Conservation (phyloP, 306 rosid genomes). For the Canavalia gladiata region DNA sequence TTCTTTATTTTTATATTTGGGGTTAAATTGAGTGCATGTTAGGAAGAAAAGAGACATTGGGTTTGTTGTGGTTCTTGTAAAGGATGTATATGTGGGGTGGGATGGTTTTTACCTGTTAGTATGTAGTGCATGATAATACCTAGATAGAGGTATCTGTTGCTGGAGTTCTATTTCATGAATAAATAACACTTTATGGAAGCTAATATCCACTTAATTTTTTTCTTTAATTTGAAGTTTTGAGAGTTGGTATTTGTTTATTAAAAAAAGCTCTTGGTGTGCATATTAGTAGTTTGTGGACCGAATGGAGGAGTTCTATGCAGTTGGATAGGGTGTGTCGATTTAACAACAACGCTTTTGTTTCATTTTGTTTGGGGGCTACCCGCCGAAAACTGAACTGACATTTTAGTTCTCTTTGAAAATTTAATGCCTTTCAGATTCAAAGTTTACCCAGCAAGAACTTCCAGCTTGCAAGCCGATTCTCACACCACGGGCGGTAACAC, state of each 20-base stretch:
- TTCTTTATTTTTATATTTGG: background rate
- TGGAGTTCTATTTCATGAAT: slow-evolving; percentile 17
- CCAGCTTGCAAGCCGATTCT: slow-evolving; percentile 98
- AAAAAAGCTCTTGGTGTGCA: background rate
- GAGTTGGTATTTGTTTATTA: slow-evolving; percentile 1
- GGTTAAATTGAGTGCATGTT: slow-evolving; percentile 1
- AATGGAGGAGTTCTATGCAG: slow-evolving; percentile 37
- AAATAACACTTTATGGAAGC: slow-evolving; percentile 4
- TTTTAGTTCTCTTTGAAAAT: slow-evolving; percentile 19
- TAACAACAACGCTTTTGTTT: slow-evolving; percentile 2
- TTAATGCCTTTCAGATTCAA: slow-evolving; percentile 70
- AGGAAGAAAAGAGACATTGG: slow-evolving; percentile 18
- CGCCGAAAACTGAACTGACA: slow-evolving; percentile 27
- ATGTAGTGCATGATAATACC: slow-evolving; percentile 15
- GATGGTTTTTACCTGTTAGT: background rate
- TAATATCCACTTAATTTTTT: background rate
- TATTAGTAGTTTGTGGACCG: slow-evolving; percentile 23
- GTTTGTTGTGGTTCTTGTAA: slow-evolving; percentile 31
- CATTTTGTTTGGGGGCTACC: background rate
- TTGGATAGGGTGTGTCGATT: slow-evolving; percentile 7
- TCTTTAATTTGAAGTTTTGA: background rate
- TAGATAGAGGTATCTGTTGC: background rate
- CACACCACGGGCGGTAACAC: slow-evolving; percentile 85
- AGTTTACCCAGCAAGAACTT: slow-evolving; percentile 94
- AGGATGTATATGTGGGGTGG: background rate